phyloP scores from a whole-genome alignment of 345 rosid species.

The Rhizophora apiculata region DNA sequence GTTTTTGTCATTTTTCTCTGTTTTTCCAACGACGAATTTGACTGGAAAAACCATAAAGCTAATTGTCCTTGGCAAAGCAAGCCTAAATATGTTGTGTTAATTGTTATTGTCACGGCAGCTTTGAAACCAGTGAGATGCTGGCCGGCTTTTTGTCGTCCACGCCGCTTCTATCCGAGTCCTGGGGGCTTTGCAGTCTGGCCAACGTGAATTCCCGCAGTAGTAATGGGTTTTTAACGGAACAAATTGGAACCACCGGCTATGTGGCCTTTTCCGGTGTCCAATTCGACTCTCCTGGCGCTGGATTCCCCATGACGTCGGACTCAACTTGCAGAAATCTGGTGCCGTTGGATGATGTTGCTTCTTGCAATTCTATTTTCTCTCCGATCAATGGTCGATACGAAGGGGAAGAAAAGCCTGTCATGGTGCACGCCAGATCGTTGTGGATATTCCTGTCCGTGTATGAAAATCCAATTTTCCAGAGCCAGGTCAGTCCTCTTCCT shows the following conservation, averaged over 20 bases:
- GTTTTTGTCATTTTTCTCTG: too few relatives aligned
- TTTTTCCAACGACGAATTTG: neutral
- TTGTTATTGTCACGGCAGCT: constrained; percentile 19
- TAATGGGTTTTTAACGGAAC: constrained; percentile 25
- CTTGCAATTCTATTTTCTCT: constrained; percentile 27
- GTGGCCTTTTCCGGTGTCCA: constrained; percentile 49
- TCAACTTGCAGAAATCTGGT: constrained; percentile 18
- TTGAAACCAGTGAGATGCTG: constrained; percentile 77
- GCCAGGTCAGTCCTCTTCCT: constrained; percentile 37
- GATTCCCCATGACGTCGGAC: neutral
- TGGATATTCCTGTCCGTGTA: constrained; percentile 31
- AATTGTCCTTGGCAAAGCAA: too few relatives aligned
- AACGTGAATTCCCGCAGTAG: constrained; percentile 3
- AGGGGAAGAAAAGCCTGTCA: constrained; percentile 42
- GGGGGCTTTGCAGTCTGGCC: constrained; percentile 51
- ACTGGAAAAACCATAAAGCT: neutral
- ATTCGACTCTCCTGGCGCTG: neutral
- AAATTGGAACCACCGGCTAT: constrained; percentile 38
- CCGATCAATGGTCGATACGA: constrained; percentile 29
- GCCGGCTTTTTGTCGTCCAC: constrained; percentile 61
- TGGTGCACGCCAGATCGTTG: constrained; percentile 48
- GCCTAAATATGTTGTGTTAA: neutral
- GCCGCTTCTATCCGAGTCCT: constrained; percentile 47
- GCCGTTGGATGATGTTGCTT: constrained; percentile 16
- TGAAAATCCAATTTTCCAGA: constrained; percentile 15